Evolutionary conservation across 805 yeast species (phyloP), one percentile per base, ranked within the genome.

Genomic region (Zygotorulaspora chibaensis): DNA sequence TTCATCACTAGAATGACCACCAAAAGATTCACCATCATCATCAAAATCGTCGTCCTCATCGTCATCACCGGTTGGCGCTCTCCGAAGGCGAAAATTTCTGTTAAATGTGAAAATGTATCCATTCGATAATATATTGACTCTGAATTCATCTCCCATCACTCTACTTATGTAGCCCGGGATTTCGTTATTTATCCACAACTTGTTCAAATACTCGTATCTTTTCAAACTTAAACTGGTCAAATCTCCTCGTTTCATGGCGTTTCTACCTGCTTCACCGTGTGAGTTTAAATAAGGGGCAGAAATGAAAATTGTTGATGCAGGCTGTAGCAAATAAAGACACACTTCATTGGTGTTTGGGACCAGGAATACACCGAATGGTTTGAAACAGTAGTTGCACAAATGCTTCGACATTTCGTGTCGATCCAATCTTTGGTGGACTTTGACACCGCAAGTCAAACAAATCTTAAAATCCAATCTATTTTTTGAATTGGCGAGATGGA

Each of bases 231-330:
- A 68, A 0, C 68, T 69, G 0, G 87, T 87, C 27, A 72, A 56
- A 44, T 74, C 77, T 38, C 81, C 84, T 13, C 79, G 76, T 11
- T 75, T 73, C 49, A 72, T 68, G 2, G 80, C 71, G 15, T 75
- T 75, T 8, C 71, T 69, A 27, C 84, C 84, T 2, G 83, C 75
- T 61, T 86, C 93, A 17, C 95, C 95, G 62, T 84, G 89, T 4
- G 72, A 70, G 44, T 87, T 84, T 58, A 86, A 66, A 58, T 84
- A 86, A 11, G 91, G 93, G 0, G 87, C 84, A 45, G 76, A 76
- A 51, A 77, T 70, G 28, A 48, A 56, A 8, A 63, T 58, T 10
- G 53, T 53, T 3, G 65, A 63, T 7, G 58, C 53, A 8, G 69
- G 67, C 17, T 61, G 64, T 31, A 58, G 67, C 62, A 59, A 54